Evolutionary conservation across 768 basidiomycete species (phyloP).

Genomic region (Boletus rex-veris): DNA sequence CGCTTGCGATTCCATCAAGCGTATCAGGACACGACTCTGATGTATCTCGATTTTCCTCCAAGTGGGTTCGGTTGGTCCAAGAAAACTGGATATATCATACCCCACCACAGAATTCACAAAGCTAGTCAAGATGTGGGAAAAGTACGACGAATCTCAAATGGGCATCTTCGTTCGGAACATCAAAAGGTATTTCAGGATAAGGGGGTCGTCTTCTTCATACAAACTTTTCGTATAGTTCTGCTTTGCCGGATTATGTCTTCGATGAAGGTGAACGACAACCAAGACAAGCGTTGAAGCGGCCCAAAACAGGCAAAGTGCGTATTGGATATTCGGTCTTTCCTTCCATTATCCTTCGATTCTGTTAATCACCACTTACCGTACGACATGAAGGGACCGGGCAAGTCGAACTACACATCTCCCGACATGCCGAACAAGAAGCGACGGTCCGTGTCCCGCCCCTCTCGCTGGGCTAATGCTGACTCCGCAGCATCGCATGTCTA

Average conservation of each 20-base stretch:
- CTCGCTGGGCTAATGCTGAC: slow-evolving; percentile 20
- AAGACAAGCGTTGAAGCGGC: slow-evolving; percentile 67
- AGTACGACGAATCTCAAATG: slow-evolving; percentile 89
- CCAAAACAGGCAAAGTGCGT: slow-evolving; percentile 59
- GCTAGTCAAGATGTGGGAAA: slow-evolving; percentile 93
- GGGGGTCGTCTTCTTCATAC: slow-evolving; percentile 21
- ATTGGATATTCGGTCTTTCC: slow-evolving; percentile 11
- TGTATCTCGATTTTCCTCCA: slow-evolving; percentile 16
- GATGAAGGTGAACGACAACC: slow-evolving; percentile 78
- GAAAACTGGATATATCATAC: slow-evolving; percentile 93
- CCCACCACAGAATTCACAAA: slow-evolving; percentile 95
- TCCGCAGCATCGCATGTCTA: slow-evolving; percentile 29
- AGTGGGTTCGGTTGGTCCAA: slow-evolving; percentile 76
- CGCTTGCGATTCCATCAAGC: slow-evolving; percentile 30
- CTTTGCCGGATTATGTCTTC: slow-evolving; percentile 78
- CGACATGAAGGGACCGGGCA: slow-evolving; percentile 52
- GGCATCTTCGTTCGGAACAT: slow-evolving; percentile 92
- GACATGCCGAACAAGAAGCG: slow-evolving; percentile 79
- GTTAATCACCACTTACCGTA: slow-evolving; percentile 30
- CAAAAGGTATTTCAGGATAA: slow-evolving; percentile 58
- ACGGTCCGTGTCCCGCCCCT: slow-evolving; percentile 54
- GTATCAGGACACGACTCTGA: slow-evolving; percentile 16
- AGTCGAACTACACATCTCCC: slow-evolving; percentile 58
- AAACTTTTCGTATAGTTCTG: slow-evolving; percentile 45
- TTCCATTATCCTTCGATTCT: slow-evolving; percentile 10